Evolutionary conservation across 2,329 filamentous ascomycete genomes (phyloP).

Genomic region (Aspergillus neoniger): DNA sequence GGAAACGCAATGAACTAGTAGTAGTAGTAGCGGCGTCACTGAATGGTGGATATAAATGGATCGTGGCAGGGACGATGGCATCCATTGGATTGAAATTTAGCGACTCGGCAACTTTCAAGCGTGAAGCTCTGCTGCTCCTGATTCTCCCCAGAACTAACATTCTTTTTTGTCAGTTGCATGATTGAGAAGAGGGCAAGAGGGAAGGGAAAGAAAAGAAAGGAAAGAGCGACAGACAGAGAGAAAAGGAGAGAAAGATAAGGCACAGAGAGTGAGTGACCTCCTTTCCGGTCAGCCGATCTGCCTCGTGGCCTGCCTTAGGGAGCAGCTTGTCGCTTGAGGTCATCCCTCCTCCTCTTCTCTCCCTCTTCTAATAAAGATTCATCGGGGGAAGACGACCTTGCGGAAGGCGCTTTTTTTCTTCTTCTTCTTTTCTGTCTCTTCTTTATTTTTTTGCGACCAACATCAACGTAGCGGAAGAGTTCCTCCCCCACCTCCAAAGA

Average conservation of each 20-base stretch:
- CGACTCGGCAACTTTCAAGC: background rate
- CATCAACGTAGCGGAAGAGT: background rate
- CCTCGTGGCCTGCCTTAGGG: background rate
- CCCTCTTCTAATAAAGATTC: background rate
- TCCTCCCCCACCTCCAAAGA: slow-evolving; percentile 14
- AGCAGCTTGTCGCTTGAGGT: background rate
- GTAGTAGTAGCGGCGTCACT: too few species aligned
- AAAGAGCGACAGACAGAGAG: background rate
- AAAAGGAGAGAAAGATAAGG: too few species aligned
- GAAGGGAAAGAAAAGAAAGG: too few species aligned
- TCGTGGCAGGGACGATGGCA: too few species aligned
- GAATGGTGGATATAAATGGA: too few species aligned
- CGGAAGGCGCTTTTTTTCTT: too few species aligned
- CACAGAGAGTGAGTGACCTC: too few species aligned
- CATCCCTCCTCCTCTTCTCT: background rate
- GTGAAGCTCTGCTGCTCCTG: background rate
- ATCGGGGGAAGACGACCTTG: too few species aligned
- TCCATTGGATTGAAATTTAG: background rate
- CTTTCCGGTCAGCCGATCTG: background rate
- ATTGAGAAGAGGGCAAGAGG: background rate
- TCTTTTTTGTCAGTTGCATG: background rate
- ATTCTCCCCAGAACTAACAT: background rate
- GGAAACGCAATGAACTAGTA: too few species aligned
- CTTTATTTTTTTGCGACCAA: too few species aligned
- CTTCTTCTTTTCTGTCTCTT: too few species aligned